phyloP scores from a whole-genome alignment of 2,329 filamentous ascomycete genomes.

The Hortaea sp. region DNA sequence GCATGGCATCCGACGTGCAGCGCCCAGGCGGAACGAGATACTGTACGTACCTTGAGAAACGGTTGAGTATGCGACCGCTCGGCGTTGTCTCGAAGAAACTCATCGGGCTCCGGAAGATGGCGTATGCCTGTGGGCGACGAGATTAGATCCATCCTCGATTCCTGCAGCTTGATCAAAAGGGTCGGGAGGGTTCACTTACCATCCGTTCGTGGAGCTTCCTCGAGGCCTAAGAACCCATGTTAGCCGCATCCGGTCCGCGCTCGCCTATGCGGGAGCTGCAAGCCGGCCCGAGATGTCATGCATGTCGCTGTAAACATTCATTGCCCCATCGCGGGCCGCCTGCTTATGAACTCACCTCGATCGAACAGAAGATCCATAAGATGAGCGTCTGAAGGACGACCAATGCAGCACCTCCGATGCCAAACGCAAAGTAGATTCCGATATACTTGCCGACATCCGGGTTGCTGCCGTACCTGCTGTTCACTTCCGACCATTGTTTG shows the following conservation, averaged over 20 bases:
- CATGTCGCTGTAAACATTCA: constrained; percentile 7
- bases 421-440: constrained; percentile 90
- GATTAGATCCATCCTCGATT: not conserved
- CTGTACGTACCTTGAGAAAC: constrained; percentile 69
- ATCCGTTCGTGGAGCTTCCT: constrained; percentile 94
- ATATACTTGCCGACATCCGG: constrained; percentile 78
- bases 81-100: constrained; percentile 98
- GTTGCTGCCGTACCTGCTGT: constrained; percentile 59
- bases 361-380: constrained; percentile 98
- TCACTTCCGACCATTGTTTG: constrained; percentile 81
- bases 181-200: constrained; percentile 42
- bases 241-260: constrained; percentile 8
- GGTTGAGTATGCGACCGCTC: constrained; percentile 88
- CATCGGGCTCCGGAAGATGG: constrained; percentile 97
- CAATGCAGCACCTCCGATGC: constrained; percentile 72
- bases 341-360: constrained; percentile 56
- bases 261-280: constrained; percentile 10
- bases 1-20: not conserved
- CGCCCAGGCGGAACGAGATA: too few species aligned
- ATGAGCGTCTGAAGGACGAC: constrained; percentile 90
- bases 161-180: constrained; percentile 5
- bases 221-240: constrained; percentile 53
- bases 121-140: constrained; percentile 32
- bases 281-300: constrained; percentile 5
- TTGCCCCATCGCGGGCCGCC: not conserved